Percentiles rank a stretch among this genome's conserved stretches.
Conservation (phyloP, 495 filamentous ascomycete species). For the Pyrenula aspistea region DNA sequence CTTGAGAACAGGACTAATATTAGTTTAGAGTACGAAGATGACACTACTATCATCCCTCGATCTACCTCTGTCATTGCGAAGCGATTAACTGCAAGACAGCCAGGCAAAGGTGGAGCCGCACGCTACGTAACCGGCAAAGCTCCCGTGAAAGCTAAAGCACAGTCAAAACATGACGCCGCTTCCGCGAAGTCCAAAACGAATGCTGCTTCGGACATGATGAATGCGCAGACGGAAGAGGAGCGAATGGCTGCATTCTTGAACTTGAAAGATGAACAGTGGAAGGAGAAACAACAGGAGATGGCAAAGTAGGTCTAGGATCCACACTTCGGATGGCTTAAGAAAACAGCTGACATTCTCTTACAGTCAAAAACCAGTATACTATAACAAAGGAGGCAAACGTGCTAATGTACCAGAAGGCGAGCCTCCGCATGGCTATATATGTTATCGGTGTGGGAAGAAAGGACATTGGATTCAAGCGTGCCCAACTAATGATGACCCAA, state of each 20-base stretch:
- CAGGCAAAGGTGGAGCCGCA: slow-evolving; percentile 76
- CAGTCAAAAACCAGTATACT: slow-evolving; percentile 26
- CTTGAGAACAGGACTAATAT: too few relatives aligned
- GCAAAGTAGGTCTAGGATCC: slow-evolving; percentile 56
- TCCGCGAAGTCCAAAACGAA: slow-evolving; percentile 30
- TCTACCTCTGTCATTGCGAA: slow-evolving; percentile 88
- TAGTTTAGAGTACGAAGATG: slow-evolving; percentile 82
- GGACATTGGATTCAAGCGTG: slow-evolving; percentile 98
- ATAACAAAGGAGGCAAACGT: slow-evolving; percentile 50
- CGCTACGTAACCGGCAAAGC: slow-evolving; percentile 96
- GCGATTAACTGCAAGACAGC: slow-evolving; percentile 68
- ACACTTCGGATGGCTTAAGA: too few relatives aligned
- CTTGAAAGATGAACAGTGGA: slow-evolving; percentile 75
- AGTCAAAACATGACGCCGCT: slow-evolving; percentile 57
- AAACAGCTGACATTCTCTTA: slow-evolving; percentile 54
- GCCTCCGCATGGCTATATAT: slow-evolving; percentile 86
- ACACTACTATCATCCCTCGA: slow-evolving; percentile 87
- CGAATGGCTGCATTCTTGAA: slow-evolving; percentile 82
- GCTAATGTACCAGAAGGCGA: slow-evolving; percentile 78
- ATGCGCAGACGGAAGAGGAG: slow-evolving; percentile 77
- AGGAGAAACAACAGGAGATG: slow-evolving; percentile 80
- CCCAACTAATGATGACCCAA: slow-evolving; percentile 93
- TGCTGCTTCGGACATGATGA: slow-evolving; percentile 42
- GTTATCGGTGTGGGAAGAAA: slow-evolving; percentile 96
- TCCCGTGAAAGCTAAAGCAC: slow-evolving; percentile 77